These are phyloP conservation scores for Meyerozyma guilliermondii DNA, from an alignment of 1,139 yeast genomes.

Conservation along the genomic window DNA sequence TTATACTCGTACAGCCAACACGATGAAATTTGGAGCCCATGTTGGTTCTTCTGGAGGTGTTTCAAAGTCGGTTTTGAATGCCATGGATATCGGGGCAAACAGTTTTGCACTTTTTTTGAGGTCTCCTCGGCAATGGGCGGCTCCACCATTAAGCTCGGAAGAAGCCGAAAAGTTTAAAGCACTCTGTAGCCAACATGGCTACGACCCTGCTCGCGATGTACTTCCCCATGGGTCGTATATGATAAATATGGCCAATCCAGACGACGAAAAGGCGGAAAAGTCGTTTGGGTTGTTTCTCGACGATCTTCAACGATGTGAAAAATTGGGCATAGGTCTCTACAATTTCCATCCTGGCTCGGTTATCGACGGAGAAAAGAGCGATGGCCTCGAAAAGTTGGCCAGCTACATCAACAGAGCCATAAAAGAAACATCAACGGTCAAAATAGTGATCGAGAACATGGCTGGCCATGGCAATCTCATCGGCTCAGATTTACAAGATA, in stretches of 20 bases:
- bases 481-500: slow-evolving; percentile 77
- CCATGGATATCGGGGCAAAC: slow-evolving; percentile 72
- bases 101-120: slow-evolving; percentile 88
- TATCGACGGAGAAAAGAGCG: slow-evolving; percentile 62
- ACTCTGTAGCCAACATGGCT: slow-evolving; percentile 57
- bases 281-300: slow-evolving; percentile 80
- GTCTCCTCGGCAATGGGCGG: slow-evolving; percentile 87
- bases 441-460: slow-evolving; percentile 92
- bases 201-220: slow-evolving; percentile 67
- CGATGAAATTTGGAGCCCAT: slow-evolving; percentile 74
- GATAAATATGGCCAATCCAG: slow-evolving; percentile 90
- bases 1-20: background rate
- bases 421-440: slow-evolving; percentile 67
- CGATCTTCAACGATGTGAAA: slow-evolving; percentile 83
- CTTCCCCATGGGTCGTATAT: slow-evolving; percentile 95
- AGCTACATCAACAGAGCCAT: slow-evolving; percentile 75
- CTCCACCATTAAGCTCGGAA: slow-evolving; percentile 66
- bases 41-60: slow-evolving; percentile 71
- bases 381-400: slow-evolving; percentile 66
- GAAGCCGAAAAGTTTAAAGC: slow-evolving; percentile 63
- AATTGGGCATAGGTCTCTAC: slow-evolving; percentile 75
- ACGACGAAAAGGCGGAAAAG: slow-evolving; percentile 67
- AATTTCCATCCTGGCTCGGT: slow-evolving; percentile 96
- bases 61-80: slow-evolving; percentile 70
- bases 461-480: slow-evolving; percentile 94